Base-by-base conservation (phyloP, 176 grass and related monocot genomes). In the Carex kokanica region DNA sequence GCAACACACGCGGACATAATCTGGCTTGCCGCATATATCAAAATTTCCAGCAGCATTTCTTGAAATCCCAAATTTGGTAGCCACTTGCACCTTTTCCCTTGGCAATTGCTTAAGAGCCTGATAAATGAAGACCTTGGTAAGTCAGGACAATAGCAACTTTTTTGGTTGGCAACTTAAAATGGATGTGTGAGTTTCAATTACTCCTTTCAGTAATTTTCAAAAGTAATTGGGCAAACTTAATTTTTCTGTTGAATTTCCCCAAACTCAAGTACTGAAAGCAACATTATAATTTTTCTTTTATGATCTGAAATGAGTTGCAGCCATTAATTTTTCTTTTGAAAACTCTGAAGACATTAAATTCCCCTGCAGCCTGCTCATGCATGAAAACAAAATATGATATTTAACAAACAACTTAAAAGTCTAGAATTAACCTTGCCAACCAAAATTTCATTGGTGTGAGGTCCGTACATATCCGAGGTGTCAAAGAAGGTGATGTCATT, bases 401-500 rank as follows among this genome's bases (percentile, higher is more conserved):
- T 21, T 34, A 72, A 63, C 21, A 63, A 25, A 63, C 23, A 57
- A 5, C 8, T 45, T 45, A 9, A 45, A 45, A 38, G 7, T 45
- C 45, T 47, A 47, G 27, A 64, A 57, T 12, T 11, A 6, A 90
- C 86, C 88, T 89, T 83, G 41, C 88, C 87, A 8, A 90, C 3
- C 20, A 92, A 72, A 40, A 87, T 6, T 63, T 92, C 90, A 63
- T 86, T 88, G 17, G 82, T 88, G 34, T 84, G 29, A 0, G 74
- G 81, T 1, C 90, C 87, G 20, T 89, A 92, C 6, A 59, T 0
- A 58, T 92, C 85, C 4, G 87, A 84, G 60, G 88, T 89, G 78
- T 92, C 90, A 60, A 92, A 78, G 64, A 88, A 84, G 20, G 91
- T 89, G 52, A 90, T 56, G 3, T 85, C 91, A 0, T 24, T 38